phyloP scores from a whole-genome alignment of 2,329 filamentous ascomycete species.

The Chaetomiaceae sp. region DNA sequence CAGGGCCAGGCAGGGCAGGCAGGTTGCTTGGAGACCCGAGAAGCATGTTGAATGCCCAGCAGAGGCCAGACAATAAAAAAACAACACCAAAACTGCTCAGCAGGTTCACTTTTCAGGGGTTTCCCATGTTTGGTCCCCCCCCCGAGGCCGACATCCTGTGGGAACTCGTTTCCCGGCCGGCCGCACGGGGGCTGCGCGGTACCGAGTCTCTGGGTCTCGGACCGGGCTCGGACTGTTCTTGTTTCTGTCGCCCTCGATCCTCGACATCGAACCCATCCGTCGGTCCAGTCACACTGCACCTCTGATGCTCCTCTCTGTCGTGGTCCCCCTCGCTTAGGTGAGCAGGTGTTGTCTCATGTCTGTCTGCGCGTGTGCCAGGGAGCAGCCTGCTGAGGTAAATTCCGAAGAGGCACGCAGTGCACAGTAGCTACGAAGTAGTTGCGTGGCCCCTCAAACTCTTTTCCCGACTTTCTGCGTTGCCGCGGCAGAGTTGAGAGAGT shows the following conservation, averaged over 20 bases:
- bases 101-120: neutral
- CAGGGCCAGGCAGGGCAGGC: no score
- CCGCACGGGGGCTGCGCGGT: neutral
- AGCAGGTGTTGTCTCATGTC: neutral
- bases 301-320: neutral
- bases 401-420: neutral
- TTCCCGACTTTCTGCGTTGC: neutral
- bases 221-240: neutral
- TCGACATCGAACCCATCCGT: neutral
- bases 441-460: no score
- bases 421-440: no score
- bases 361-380: neutral
- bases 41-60: no score
- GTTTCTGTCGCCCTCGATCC: neutral
- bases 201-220: slow-evolving; percentile 5
- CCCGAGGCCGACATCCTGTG: neutral
- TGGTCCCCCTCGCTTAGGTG: slow-evolving; percentile 9
- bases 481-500: neutral
- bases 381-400: slow-evolving; percentile 16
- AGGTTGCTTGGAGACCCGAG: no score
- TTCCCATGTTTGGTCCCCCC: neutral
- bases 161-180: neutral
- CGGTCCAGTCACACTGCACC: slow-evolving; percentile 14
- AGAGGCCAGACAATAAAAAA: no score
- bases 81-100: neutral